phyloP scores from a whole-genome alignment of 2,329 filamentous ascomycete genomes.

The Ceratocystis smalleyi region DNA sequence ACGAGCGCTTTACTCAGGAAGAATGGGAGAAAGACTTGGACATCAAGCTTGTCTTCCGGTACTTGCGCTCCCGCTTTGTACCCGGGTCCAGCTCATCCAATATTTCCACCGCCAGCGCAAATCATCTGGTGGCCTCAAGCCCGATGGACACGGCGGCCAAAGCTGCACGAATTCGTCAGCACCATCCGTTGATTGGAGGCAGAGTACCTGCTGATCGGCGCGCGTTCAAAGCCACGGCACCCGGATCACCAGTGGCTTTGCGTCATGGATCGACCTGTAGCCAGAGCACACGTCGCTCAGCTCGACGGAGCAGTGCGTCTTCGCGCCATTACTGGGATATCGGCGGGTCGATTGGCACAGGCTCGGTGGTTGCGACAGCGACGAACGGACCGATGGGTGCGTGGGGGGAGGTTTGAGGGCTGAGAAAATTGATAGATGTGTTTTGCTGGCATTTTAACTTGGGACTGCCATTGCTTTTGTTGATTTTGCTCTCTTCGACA shows the following conservation, averaged over 20 bases:
- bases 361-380: conserved; percentile 40
- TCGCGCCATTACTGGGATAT: conserved; percentile 88
- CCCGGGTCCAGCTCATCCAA: conserved; percentile 32
- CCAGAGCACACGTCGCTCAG: conserved; percentile 66
- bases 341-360: conserved; percentile 62
- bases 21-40: conserved; percentile 93
- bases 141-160: conserved; percentile 56
- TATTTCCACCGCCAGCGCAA: conserved; percentile 29
- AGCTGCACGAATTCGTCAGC: conserved; percentile 68
- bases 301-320: conserved; percentile 50
- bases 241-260: conserved; percentile 33
- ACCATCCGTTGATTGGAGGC: conserved; percentile 69
- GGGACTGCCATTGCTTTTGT: neutral
- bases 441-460: too few relatives aligned
- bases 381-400: conserved; percentile 53
- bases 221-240: conserved; percentile 39
- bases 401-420: conserved; percentile 55
- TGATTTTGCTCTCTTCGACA: neutral
- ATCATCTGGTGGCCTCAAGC: conserved; percentile 33
- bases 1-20: conserved; percentile 43
- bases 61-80: conserved; percentile 58
- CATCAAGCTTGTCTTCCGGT: conserved; percentile 80
- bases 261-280: conserved; percentile 56
- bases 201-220: conserved; percentile 38
- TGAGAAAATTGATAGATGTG: too few relatives aligned